Conservation (phyloP, 1,139 yeast species). For the Zygosaccharomyces pseudobailii region DNA sequence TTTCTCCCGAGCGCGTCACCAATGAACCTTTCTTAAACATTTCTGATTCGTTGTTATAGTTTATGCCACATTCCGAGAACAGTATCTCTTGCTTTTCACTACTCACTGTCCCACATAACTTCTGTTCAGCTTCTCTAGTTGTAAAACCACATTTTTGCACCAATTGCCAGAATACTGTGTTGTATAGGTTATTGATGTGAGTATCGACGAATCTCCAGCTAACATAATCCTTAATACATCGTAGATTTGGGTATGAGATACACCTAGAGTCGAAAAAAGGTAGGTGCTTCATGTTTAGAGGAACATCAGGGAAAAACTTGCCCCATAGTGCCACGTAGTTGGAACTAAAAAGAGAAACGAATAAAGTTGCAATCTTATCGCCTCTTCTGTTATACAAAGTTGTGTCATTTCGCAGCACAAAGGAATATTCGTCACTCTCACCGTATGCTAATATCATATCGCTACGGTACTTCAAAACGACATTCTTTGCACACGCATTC, state of each 20-base stretch:
- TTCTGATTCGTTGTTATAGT: constrained; percentile 87
- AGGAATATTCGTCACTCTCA: constrained; percentile 92
- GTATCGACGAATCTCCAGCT: constrained; percentile 97
- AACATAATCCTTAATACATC: constrained; percentile 69
- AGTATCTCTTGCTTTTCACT: constrained; percentile 84
- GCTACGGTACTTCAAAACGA: constrained; percentile 47
- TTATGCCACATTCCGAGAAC: constrained; percentile 70
- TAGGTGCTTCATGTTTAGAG: constrained; percentile 41
- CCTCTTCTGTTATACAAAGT: constrained; percentile 76
- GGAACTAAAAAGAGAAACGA: constrained; percentile 79
- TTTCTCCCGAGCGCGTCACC: constrained; percentile 51
- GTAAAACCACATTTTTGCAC: constrained; percentile 66
- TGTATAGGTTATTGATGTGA: constrained; percentile 89
- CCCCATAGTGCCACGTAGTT: constrained; percentile 68
- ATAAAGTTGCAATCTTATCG: constrained; percentile 67
- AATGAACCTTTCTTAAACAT: constrained; percentile 84
- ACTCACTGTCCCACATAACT: constrained; percentile 64
- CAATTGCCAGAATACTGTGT: constrained; percentile 88
- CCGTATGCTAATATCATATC: constrained; percentile 86
- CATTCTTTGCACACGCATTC: constrained; percentile 71
- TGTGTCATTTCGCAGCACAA: constrained; percentile 60
- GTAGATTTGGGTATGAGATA: constrained; percentile 68
- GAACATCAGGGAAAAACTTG: constrained; percentile 47
- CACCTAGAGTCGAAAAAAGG: constrained; percentile 94
- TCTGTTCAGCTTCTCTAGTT: constrained; percentile 73